A percentile compares a stretch with the other conserved stretches of the same genome.
phyloP scores from a whole-genome alignment of 2,329 filamentous ascomycete species.

The Penicillium sp. region DNA sequence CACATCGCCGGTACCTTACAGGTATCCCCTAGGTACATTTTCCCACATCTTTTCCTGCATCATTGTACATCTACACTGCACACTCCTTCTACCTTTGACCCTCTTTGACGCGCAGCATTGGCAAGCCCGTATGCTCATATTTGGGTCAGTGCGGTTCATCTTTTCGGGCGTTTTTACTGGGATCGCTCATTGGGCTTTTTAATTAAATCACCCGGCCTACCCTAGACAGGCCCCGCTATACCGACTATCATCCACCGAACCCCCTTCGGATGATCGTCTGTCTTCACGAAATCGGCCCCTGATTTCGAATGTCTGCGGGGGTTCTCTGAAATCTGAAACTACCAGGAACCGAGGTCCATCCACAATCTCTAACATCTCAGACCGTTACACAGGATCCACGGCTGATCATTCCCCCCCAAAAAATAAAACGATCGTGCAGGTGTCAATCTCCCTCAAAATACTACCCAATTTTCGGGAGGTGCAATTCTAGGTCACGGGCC shows the following conservation, averaged over 20 bases:
- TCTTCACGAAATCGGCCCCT: conserved; percentile 8
- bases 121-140: background rate
- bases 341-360: conserved; percentile 22
- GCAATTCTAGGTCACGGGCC: conserved; percentile 15
- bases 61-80: background rate
- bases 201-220: conserved; percentile 6
- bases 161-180: background rate
- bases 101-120: background rate
- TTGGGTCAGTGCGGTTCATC: conserved; percentile 6
- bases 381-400: conserved; percentile 29
- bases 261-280: conserved; percentile 19
- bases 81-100: background rate
- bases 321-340: background rate
- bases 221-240: conserved; percentile 12
- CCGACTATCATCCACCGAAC: conserved; percentile 1
- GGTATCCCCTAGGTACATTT: background rate
- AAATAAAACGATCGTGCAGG: conserved; percentile 15
- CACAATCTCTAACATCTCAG: conserved; percentile 9
- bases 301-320: conserved; percentile 13
- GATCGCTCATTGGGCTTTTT: background rate
- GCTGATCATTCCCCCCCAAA: conserved; percentile 22
- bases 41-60: background rate
- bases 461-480: conserved; percentile 24
- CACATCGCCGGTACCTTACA: background rate
- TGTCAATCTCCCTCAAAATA: conserved; percentile 15